Percentiles rank a stretch among this genome's conserved stretches.
phyloP scores from a whole-genome alignment of 805 yeast species.

The Kregervanrija delftensis region DNA sequence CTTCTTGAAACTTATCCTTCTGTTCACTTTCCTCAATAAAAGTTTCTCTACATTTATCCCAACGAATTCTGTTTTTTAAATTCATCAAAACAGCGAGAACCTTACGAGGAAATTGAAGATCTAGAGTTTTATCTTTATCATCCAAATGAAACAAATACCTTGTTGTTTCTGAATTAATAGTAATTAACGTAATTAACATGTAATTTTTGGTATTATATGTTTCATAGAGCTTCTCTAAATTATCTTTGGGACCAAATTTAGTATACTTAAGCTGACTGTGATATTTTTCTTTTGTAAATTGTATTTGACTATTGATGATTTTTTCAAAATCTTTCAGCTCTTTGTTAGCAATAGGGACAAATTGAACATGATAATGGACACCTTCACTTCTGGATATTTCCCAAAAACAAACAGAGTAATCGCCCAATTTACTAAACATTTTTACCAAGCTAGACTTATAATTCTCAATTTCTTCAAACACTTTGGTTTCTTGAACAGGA shows the following conservation, averaged over 20 bases:
- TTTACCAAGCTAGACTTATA: conserved; percentile 43
- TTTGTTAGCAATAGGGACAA: conserved; percentile 53
- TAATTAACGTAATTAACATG: conserved; percentile 25
- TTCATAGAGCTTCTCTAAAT: conserved; percentile 15
- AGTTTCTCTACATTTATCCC: conserved; percentile 74
- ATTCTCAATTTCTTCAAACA: conserved; percentile 37
- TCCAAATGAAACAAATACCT: conserved; percentile 26
- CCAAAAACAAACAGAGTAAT: conserved; percentile 52
- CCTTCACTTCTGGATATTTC: conserved; percentile 60
- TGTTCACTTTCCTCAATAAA: conserved; percentile 56
- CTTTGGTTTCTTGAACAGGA: conserved; percentile 26
- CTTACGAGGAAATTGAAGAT: conserved; percentile 79
- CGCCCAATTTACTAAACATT: conserved; percentile 36
- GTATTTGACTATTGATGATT: conserved; percentile 37
- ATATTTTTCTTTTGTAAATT: conserved; percentile 42
- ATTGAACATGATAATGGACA: conserved; percentile 72
- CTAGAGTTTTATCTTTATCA: conserved; percentile 33
- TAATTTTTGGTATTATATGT: conserved; percentile 30
- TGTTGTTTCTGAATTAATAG: conserved; percentile 12
- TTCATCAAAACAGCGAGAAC: conserved; percentile 61
- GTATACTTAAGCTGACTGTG: conserved; percentile 35
- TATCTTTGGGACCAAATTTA: conserved; percentile 19
- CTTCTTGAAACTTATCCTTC: conserved; percentile 52
- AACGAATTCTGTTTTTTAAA: conserved; percentile 55
- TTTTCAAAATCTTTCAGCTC: conserved; percentile 34